phyloP scores from a whole-genome alignment of 768 basidiomycete species.

The Infundibulicybe gibba region DNA sequence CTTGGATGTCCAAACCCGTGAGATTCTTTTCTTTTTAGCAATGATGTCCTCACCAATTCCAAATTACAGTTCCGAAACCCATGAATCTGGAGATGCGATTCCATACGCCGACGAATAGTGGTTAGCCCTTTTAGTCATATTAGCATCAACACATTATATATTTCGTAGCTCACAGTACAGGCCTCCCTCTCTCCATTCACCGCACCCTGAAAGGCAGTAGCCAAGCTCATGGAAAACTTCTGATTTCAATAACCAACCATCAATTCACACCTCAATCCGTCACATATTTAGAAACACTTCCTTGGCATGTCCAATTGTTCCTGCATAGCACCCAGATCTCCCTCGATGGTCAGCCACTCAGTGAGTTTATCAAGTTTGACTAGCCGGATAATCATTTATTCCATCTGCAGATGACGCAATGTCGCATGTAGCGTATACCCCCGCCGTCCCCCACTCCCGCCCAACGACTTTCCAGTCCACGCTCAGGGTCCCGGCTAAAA shows the following conservation, averaged over 20 bases:
- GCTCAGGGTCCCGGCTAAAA: slow-evolving; percentile 65
- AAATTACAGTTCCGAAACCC: background rate
- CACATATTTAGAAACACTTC: slow-evolving; percentile 87
- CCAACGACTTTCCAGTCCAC: slow-evolving; percentile 77
- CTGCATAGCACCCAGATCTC: slow-evolving; percentile 68
- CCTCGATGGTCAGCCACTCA: slow-evolving; percentile 40
- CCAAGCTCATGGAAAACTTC: slow-evolving; percentile 75
- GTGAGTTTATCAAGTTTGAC: slow-evolving; percentile 26
- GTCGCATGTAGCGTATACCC: slow-evolving; percentile 60
- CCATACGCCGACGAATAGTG: slow-evolving; percentile 41
- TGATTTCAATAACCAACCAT: slow-evolving; percentile 63
- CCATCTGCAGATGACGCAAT: slow-evolving; percentile 54
- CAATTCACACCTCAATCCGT: slow-evolving; percentile 38
- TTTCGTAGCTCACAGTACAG: slow-evolving; percentile 31
- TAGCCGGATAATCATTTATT: background rate
- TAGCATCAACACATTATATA: background rate
- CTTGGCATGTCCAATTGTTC: slow-evolving; percentile 89
- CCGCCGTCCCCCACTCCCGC: slow-evolving; percentile 62
- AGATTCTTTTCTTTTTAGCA: slow-evolving; percentile 9
- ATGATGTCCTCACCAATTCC: slow-evolving; percentile 7
- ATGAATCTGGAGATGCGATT: no score
- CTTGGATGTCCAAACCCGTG: slow-evolving; percentile 52
- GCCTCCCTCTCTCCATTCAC: slow-evolving; percentile 46
- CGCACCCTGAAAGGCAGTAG: slow-evolving; percentile 72
- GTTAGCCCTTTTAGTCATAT: slow-evolving; percentile 15